Conservation (phyloP, 495 filamentous ascomycete species). For the Peziza echinospora region DNA sequence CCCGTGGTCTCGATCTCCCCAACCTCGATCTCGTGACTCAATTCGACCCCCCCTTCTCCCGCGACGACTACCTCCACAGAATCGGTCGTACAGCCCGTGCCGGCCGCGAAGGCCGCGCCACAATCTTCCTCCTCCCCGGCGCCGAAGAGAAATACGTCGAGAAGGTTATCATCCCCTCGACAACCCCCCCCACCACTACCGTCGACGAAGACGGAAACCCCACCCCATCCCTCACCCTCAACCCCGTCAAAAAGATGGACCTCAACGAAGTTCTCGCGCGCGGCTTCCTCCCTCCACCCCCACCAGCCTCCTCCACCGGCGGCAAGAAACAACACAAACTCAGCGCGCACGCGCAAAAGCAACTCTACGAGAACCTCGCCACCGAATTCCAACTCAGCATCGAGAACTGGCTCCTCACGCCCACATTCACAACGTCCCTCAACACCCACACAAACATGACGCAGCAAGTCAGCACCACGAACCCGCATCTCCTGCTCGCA, state of each 20-base stretch:
- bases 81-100: slow-evolving; percentile 88
- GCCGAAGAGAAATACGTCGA: slow-evolving; percentile 69
- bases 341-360: too few relatives aligned
- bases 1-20: slow-evolving; percentile 79
- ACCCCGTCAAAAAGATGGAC: slow-evolving; percentile 10
- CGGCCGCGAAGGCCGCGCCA: slow-evolving; percentile 66
- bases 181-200: too few relatives aligned
- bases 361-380: too few relatives aligned
- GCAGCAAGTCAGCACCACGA: slow-evolving; percentile 1
- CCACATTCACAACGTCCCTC: too few relatives aligned
- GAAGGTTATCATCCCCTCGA: background rate
- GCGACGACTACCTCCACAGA: slow-evolving; percentile 79
- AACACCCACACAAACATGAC: too few relatives aligned
- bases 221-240: too few relatives aligned
- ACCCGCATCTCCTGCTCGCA: slow-evolving; percentile 44
- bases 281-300: slow-evolving; percentile 30
- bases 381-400: slow-evolving; percentile 58
- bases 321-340: too few relatives aligned
- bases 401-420: slow-evolving; percentile 46
- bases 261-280: slow-evolving; percentile 33
- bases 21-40: slow-evolving; percentile 87
- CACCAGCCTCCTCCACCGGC: slow-evolving; percentile 17
- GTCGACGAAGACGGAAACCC: slow-evolving; percentile 15
- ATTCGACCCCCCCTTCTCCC: slow-evolving; percentile 80
- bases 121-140: slow-evolving; percentile 76